Percentiles rank a stretch among this genome's conserved stretches.
Evolutionary conservation across 2,329 filamentous ascomycete genomes (phyloP).

Genomic region (Calonectria hongkongensis): DNA sequence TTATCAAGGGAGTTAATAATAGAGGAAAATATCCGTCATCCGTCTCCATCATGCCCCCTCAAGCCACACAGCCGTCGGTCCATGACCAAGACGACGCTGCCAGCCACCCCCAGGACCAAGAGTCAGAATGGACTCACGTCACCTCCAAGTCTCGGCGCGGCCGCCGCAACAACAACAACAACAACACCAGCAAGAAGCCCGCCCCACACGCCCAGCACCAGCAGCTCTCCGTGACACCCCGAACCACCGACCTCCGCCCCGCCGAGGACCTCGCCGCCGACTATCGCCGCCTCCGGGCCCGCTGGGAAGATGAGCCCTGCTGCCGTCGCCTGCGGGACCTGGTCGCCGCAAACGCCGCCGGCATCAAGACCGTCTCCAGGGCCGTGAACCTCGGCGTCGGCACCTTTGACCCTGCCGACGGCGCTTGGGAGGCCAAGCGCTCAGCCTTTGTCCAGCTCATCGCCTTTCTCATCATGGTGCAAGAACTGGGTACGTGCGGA

Average conservation of each 20-base stretch:
- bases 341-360: constrained; percentile 52
- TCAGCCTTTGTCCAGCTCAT: constrained; percentile 71
- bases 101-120: constrained; percentile 16
- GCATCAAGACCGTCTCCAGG: constrained; percentile 39
- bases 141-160: constrained; percentile 49
- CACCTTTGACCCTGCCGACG: constrained; percentile 71
- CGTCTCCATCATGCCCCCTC: constrained; percentile 42
- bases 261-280: constrained; percentile 56
- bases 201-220: constrained; percentile 35
- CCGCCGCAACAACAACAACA: constrained; percentile 20
- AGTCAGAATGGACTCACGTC: constrained; percentile 53
- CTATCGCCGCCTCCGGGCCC: constrained; percentile 52
- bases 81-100: constrained; percentile 12
- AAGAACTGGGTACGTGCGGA: constrained; percentile 61
- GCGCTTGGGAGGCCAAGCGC: constrained; percentile 66
- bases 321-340: constrained; percentile 59
- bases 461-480: constrained; percentile 70
- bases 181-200: background rate
- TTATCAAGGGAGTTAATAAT: background rate
- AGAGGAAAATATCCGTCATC: background rate
- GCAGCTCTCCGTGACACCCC: constrained; percentile 36
- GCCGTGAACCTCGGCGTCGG: constrained; percentile 75
- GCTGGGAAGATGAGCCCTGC: constrained; percentile 54
- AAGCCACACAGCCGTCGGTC: constrained; percentile 12
- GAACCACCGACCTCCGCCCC: constrained; percentile 45